These are phyloP conservation scores for Ocimum tenuiflorum DNA, from an alignment of 257 asterid genomes.

Conservation along the genomic window DNA sequence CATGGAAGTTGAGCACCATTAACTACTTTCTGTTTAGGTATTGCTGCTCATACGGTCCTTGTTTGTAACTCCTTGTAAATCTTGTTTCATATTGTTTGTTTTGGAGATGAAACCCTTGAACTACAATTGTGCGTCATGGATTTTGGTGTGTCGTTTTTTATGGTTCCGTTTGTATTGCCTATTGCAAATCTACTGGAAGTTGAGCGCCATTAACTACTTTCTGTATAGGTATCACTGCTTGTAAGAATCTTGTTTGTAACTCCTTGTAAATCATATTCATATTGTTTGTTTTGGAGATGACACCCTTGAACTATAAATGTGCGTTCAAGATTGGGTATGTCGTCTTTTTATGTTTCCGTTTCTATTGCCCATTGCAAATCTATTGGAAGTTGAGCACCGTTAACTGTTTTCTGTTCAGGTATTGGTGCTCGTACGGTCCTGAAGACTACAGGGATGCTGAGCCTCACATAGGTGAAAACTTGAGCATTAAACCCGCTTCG, in stretches of 20 bases:
- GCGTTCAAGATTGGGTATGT: background rate
- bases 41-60: too few species aligned
- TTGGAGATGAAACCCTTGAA: constrained; percentile 13
- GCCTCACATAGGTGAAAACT: constrained; percentile 33
- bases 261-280: constrained; percentile 28
- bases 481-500: constrained; percentile 34
- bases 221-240: constrained; percentile 46
- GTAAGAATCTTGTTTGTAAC: constrained; percentile 47
- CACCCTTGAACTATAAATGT: constrained; percentile 9
- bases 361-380: background rate
- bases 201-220: background rate
- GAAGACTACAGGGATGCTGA: constrained; percentile 45
- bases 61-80: constrained; percentile 43
- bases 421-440: constrained; percentile 59
- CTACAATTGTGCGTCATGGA: background rate
- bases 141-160: background rate
- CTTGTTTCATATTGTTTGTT: background rate
- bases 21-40: too few species aligned
- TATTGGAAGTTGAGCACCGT: background rate
- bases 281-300: constrained; percentile 5
- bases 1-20: too few species aligned
- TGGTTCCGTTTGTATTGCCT: background rate
- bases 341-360: background rate
- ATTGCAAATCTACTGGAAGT: too few species aligned
- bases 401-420: constrained; percentile 19